phyloP scores from a whole-genome alignment of 345 rosid genomes.

The Linum usitatissimum region DNA sequence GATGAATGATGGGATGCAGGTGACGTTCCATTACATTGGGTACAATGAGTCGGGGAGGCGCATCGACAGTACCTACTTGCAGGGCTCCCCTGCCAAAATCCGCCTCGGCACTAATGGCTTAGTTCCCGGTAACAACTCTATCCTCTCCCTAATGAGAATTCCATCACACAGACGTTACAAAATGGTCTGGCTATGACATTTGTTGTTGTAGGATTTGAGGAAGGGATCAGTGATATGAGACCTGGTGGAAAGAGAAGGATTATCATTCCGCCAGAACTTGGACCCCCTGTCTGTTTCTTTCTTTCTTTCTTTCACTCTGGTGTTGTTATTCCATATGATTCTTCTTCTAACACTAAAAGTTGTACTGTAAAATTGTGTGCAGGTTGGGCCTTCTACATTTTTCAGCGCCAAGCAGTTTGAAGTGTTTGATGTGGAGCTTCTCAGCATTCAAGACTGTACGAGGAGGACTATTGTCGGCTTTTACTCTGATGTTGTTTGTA shows the following conservation, averaged over 20 bases:
- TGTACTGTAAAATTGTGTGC: background rate
- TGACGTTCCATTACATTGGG: conserved; percentile 73
- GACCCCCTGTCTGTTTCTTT: conserved; percentile 77
- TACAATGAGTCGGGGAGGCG: conserved; percentile 88
- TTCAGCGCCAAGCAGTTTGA: conserved; percentile 91
- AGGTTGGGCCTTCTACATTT: conserved; percentile 97
- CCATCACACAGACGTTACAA: too few species aligned
- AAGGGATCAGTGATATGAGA: conserved; percentile 81
- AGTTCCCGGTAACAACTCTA: conserved; percentile 59
- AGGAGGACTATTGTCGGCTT: conserved; percentile 91
- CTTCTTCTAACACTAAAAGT: background rate
- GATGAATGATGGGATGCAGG: too few species aligned
- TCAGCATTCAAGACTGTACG: conserved; percentile 56
- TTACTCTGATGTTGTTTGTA: conserved; percentile 88
- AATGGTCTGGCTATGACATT: background rate
- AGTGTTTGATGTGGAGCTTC: conserved; percentile 84
- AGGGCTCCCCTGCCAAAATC: conserved; percentile 79
- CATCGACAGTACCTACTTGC: conserved; percentile 83
- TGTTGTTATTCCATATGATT: background rate
- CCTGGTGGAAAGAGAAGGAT: conserved; percentile 93
- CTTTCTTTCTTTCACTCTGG: background rate
- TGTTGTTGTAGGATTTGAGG: conserved; percentile 63
- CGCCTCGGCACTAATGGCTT: conserved; percentile 82
- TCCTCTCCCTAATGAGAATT: too few species aligned
- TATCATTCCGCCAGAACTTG: conserved; percentile 91